Evolutionary conservation across 768 basidiomycete genomes (phyloP), one percentile per base, ranked within the genome.

Genomic region (Tylopilus balloui): DNA sequence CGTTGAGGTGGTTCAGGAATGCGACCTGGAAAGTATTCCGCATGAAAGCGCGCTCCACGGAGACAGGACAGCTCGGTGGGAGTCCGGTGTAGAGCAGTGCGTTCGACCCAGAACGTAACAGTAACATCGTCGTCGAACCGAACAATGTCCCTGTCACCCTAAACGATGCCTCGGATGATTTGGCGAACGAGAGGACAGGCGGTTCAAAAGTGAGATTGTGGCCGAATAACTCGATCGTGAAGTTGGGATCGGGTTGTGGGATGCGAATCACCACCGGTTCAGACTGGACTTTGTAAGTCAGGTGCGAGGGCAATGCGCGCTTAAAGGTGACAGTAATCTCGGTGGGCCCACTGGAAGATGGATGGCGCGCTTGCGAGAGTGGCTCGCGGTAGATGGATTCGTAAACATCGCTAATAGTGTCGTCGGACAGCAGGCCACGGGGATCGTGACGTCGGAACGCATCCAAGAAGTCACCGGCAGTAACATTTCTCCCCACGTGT

Each of bases 1-100:
- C 51, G 25, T 83, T 81, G 27, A 73, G 62, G 54, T 85, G 80
- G 57, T 83, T 83, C 32, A 75, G 54, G 71, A 98, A 97, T 2
- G 92, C 84, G 28, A 97, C 70, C 65, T 96, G 91, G 77, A 98
- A 94, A 0, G 94, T 96, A 64, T 97, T 88, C 50, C 85, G 81
- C 95, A 97, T 97, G 71, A 97, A 97, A 0, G 91, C 84, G 17
- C 92, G 85, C 63, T 95, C 92, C 51, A 95, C 83, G 19, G 79
- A 74, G 58, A 98, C 73, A 6, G 83, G 74, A 57, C 79, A 84
- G 64, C 85, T 91, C 47, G 87, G 72, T 14, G 92, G 88, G 27
- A 98, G 72, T 24, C 88, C 87, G 2, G 83, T 72, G 65, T 97
- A 98, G 47, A 81, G 75, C 38, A 86, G 75, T 3, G 94, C 91